These are phyloP conservation scores for Aeminium ludgeri DNA, from an alignment of 495 filamentous ascomycete genomes.

Conservation along the genomic window DNA sequence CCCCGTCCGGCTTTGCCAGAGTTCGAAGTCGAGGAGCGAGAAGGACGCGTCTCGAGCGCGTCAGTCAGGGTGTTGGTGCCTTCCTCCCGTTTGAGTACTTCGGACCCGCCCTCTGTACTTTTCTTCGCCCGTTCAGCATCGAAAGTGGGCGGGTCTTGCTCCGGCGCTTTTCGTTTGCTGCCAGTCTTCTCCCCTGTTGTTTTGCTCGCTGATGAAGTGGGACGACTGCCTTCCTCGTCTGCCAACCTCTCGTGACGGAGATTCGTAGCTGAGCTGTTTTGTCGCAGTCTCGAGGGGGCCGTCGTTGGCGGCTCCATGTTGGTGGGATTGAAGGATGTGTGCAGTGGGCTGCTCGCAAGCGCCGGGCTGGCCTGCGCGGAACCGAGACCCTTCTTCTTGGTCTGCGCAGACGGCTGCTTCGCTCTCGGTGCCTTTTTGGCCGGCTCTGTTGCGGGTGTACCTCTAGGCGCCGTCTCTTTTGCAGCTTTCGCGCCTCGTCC, in stretches of 20 bases:
- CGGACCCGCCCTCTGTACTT: not conserved
- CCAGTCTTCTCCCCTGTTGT: not conserved
- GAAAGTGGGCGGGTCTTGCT: not conserved
- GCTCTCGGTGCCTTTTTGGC: slow-evolving; percentile 7
- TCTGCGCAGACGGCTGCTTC: slow-evolving; percentile 4
- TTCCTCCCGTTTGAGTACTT: not conserved
- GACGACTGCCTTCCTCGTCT: slow-evolving; percentile 4
- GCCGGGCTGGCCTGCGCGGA: slow-evolving; percentile 13
- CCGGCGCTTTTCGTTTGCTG: slow-evolving; percentile 8
- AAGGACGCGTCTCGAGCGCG: not conserved
- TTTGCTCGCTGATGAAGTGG: slow-evolving; percentile 3
- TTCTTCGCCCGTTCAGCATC: slow-evolving; percentile 2
- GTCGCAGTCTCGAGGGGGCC: slow-evolving; percentile 3
- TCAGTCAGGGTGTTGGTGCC: slow-evolving; percentile 1
- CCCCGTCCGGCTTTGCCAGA: slow-evolving; percentile 13
- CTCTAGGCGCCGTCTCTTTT: slow-evolving; percentile 4
- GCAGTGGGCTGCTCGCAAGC: slow-evolving; percentile 17
- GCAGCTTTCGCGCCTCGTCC: slow-evolving; percentile 9
- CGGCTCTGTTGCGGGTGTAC: slow-evolving; percentile 8
- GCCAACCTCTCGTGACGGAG: slow-evolving; percentile 8
- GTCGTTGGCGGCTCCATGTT: slow-evolving; percentile 9
- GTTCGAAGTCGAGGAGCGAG: slow-evolving; percentile 7
- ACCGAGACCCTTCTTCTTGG: slow-evolving; percentile 9
- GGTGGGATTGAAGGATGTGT: slow-evolving; percentile 6
- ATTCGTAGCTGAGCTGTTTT: slow-evolving; percentile 13